These are phyloP conservation scores for Pythium insidiosum DNA, from an alignment of 352 stramenopile species.

Conservation along the genomic window DNA sequence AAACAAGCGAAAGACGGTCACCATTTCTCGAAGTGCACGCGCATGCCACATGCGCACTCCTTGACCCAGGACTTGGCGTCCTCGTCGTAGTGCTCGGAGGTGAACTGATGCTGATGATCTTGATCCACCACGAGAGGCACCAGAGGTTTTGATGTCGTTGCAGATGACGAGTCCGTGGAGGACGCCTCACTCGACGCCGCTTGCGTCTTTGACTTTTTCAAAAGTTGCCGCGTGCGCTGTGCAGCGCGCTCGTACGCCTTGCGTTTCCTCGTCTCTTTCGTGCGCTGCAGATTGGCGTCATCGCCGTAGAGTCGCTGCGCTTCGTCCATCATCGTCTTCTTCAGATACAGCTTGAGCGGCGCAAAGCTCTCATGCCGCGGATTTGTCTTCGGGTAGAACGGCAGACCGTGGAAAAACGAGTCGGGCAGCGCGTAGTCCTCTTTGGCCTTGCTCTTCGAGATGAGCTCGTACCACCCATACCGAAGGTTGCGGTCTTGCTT, in stretches of 20 bases:
- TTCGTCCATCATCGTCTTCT: slow-evolving; percentile 40
- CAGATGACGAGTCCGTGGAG: too few species aligned
- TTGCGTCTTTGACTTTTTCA: slow-evolving; percentile 32
- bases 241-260: slow-evolving; percentile 40
- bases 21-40: slow-evolving; percentile 69
- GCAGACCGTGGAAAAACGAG: slow-evolving; percentile 41
- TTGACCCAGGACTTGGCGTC: slow-evolving; percentile 35
- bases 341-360: slow-evolving; percentile 56
- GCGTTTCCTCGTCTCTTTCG: slow-evolving; percentile 36
- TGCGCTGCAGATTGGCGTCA: slow-evolving; percentile 27
- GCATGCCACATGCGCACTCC: slow-evolving; percentile 46
- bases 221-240: slow-evolving; percentile 42
- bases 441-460: slow-evolving; percentile 51
- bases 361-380: slow-evolving; percentile 57
- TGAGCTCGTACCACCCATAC: slow-evolving; percentile 45
- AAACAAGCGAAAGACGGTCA: too few species aligned
- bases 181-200: slow-evolving; percentile 4
- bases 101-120: slow-evolving; percentile 58
- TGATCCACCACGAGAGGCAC: slow-evolving; percentile 33
- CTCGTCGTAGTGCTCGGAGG: slow-evolving; percentile 26
- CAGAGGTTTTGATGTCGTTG: too few species aligned
- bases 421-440: slow-evolving; percentile 51
- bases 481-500: slow-evolving; percentile 48
- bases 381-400: slow-evolving; percentile 47
- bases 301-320: slow-evolving; percentile 39